Evolutionary conservation across 805 yeast species (phyloP), one percentile per base, ranked within the genome.

Genomic region (Candida jianshihensis): DNA sequence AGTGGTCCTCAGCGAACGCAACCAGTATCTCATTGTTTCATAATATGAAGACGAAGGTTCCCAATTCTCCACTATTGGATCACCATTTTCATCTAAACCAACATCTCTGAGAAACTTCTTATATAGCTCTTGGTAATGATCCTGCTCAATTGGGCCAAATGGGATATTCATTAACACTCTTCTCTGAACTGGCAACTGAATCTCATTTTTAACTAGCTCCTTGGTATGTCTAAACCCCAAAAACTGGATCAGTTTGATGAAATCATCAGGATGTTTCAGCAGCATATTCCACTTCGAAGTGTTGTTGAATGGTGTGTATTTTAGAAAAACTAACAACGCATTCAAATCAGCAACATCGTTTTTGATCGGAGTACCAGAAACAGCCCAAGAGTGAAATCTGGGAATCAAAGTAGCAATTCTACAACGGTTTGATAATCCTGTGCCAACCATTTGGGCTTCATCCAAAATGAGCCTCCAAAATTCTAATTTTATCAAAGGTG

Each of bases 381-480:
- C 96, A 13, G 95, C 97, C 97, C 97, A 92, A 0, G 96, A 78
- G 60, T 92, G 97, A 31, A 76, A 73, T 35, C 96, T 67, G 5
- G 96, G 90, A 19, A 92, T 73, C 26, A 84, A 61, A 3, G 83
- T 66, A 0, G 96, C 87, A 38, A 88, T 84, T 38, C 73, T 77
- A 16, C 95, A 87, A 2, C 92, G 86, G 35, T 83, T 74, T 1
- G 90, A 74, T 4, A 76, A 68, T 17, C 80, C 80, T 4, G 73
- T 70, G 7, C 86, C 78, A 4, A 92, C 82, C 89, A 89, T 84
- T 59, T 92, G 98, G 2, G 86, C 97, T 56, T 92, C 98, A 61
- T 92, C 98, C 26, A 92, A 60, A 0, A 90, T 73, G 2, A 92
- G 83, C 37, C 98, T 67, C 87, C 94, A 86, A 57, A 90, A 92